Evolutionary conservation across 2,329 filamentous ascomycete genomes (phyloP).

Genomic region (Lachnellula willkommii): DNA sequence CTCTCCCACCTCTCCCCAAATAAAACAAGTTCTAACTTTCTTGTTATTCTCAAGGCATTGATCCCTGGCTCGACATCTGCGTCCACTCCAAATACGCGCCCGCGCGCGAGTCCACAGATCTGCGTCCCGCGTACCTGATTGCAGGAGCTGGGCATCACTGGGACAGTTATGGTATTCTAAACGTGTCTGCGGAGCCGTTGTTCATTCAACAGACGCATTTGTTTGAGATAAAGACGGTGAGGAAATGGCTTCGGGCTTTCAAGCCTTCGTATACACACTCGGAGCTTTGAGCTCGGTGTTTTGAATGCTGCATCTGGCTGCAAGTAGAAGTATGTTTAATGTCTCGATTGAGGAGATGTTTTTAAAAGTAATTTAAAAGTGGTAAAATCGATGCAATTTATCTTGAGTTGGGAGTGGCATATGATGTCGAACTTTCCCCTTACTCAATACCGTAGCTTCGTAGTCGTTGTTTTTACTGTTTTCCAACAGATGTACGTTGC

Average conservation of each 20-base stretch:
- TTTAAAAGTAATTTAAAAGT: too few relatives aligned
- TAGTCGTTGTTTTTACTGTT: too few relatives aligned
- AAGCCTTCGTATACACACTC: background rate
- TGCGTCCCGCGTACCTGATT: slow-evolving; percentile 46
- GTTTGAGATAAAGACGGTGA: slow-evolving; percentile 45
- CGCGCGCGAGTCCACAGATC: slow-evolving; percentile 35
- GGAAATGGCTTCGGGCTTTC: slow-evolving; percentile 32
- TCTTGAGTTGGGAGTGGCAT: too few relatives aligned
- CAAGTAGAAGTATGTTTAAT: too few relatives aligned
- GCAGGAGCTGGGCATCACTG: slow-evolving; percentile 48
- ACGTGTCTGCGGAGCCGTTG: slow-evolving; percentile 41
- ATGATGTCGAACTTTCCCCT: too few relatives aligned
- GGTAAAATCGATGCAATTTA: too few relatives aligned
- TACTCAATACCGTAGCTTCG: too few relatives aligned
- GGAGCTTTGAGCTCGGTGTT: background rate
- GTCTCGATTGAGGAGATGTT: too few relatives aligned
- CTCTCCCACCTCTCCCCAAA: background rate
- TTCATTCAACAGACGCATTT: slow-evolving; percentile 46
- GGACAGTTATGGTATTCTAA: slow-evolving; percentile 31
- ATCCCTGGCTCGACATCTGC: slow-evolving; percentile 48
- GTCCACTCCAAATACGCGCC: slow-evolving; percentile 44
- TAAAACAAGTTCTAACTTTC: too few relatives aligned
- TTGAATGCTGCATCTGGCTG: too few relatives aligned
- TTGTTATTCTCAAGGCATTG: slow-evolving; percentile 23
- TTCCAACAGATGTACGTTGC: too few relatives aligned